Conservation (phyloP, 768 basidiomycete species). For the Lentinus brumalis region DNA sequence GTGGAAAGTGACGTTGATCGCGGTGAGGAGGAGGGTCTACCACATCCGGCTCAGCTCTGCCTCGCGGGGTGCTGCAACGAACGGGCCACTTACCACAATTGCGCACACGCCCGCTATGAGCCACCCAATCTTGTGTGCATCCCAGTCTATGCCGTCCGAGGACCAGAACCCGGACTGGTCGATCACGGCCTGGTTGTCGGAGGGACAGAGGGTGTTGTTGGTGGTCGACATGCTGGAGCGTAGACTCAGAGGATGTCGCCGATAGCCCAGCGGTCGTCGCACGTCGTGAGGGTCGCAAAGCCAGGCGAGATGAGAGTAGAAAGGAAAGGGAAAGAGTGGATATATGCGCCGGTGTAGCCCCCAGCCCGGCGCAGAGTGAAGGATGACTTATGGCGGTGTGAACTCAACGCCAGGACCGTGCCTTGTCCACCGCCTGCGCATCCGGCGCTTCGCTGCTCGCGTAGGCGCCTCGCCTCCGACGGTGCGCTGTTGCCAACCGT, state of each 20-base stretch:
- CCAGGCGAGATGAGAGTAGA: neutral
- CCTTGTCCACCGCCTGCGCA: neutral
- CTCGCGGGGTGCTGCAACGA: neutral
- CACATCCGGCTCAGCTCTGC: neutral
- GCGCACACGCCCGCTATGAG: constrained; percentile 67
- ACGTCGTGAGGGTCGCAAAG: neutral
- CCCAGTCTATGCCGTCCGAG: constrained; percentile 55
- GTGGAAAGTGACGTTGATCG: constrained; percentile 57
- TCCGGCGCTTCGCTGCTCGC: neutral
- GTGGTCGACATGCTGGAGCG: neutral
- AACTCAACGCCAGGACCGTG: neutral
- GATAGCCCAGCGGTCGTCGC: neutral
- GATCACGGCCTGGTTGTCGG: constrained; percentile 47
- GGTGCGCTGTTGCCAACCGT: no score
- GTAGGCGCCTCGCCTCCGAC: no score
- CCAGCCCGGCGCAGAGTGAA: neutral
- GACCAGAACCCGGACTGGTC: constrained; percentile 72
- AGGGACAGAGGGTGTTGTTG: constrained; percentile 44
- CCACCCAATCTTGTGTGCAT: constrained; percentile 71
- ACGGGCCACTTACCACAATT: constrained; percentile 44
- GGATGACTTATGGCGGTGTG: neutral
- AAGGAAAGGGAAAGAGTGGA: constrained; percentile 10
- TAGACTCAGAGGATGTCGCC: no score
- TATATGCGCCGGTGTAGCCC: constrained; percentile 13
- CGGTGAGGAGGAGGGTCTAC: constrained; percentile 64